Conservation (phyloP, 2,329 filamentous ascomycete species). For the Diaporthe eres region DNA sequence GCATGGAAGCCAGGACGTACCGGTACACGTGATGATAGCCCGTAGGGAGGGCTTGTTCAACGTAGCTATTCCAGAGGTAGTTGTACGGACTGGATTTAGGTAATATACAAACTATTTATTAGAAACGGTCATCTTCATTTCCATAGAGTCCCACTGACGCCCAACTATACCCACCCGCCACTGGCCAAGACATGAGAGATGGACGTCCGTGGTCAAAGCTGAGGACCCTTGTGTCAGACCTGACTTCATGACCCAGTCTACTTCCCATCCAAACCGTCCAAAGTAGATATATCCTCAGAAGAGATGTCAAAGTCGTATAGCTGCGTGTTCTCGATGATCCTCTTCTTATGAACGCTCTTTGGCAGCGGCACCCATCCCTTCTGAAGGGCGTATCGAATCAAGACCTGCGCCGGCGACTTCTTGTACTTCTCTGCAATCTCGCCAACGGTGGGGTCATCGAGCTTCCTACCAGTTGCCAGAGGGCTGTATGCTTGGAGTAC, state of each 20-base stretch:
- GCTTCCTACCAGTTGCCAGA: slow-evolving; percentile 72
- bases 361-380: slow-evolving; percentile 78
- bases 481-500: slow-evolving; percentile 68
- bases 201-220: background rate
- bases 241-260: background rate
- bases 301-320: slow-evolving; percentile 73
- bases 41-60: background rate
- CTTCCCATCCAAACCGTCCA: slow-evolving; percentile 31
- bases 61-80: background rate
- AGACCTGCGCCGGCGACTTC: slow-evolving; percentile 74
- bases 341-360: slow-evolving; percentile 72
- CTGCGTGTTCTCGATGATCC: slow-evolving; percentile 73
- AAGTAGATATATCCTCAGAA: slow-evolving; percentile 66
- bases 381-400: slow-evolving; percentile 79
- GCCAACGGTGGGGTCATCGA: slow-evolving; percentile 70
- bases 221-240: background rate
- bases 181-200: background rate
- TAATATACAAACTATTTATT: background rate
- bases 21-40: no score
- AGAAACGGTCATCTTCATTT: background rate
- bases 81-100: background rate
- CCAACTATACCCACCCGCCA: background rate
- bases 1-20: background rate
- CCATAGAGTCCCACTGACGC: background rate
- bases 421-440: slow-evolving; percentile 70